These are phyloP conservation scores for Cochlearia excelsa DNA, from an alignment of 345 rosid species.

Conservation along the genomic window DNA sequence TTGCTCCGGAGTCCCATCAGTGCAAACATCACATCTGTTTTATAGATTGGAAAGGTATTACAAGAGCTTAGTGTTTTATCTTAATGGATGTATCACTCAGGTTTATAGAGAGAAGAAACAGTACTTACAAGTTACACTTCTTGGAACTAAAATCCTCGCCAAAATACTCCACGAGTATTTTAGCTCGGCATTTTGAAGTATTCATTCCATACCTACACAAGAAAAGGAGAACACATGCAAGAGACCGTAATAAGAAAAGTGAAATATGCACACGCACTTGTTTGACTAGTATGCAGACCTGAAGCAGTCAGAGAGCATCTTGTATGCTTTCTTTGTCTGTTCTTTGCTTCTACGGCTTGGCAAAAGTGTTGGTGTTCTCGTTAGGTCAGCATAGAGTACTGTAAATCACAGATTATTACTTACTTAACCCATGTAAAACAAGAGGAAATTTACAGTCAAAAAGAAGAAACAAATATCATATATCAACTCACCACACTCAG, in stretches of 20 bases:
- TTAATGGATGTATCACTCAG: neutral
- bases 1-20: slow-evolving; percentile 61
- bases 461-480: neutral
- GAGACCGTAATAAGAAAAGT: neutral
- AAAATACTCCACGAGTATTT: slow-evolving; percentile 70
- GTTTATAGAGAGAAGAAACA: neutral
- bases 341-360: slow-evolving; percentile 72
- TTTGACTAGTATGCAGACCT: slow-evolving; percentile 41
- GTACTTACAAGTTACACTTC: slow-evolving; percentile 66
- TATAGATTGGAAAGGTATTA: slow-evolving; percentile 16
- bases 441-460: slow-evolving; percentile 2
- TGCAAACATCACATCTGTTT: slow-evolving; percentile 80
- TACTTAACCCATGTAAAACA: slow-evolving; percentile 9
- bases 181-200: slow-evolving; percentile 75
- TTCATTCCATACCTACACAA: slow-evolving; percentile 82
- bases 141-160: slow-evolving; percentile 62
- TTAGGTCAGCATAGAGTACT: slow-evolving; percentile 74
- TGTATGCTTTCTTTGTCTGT: slow-evolving; percentile 64
- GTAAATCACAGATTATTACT: slow-evolving; percentile 23
- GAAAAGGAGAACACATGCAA: slow-evolving; percentile 15
- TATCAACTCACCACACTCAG: slow-evolving; percentile 68
- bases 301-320: slow-evolving; percentile 78
- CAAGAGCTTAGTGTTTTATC: neutral
- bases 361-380: slow-evolving; percentile 64
- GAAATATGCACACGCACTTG: slow-evolving; percentile 7